Percentiles rank a stretch among this genome's conserved stretches.
Evolutionary conservation across 352 stramenopile species (phyloP).

Genomic region (Phytopythium montanum): DNA sequence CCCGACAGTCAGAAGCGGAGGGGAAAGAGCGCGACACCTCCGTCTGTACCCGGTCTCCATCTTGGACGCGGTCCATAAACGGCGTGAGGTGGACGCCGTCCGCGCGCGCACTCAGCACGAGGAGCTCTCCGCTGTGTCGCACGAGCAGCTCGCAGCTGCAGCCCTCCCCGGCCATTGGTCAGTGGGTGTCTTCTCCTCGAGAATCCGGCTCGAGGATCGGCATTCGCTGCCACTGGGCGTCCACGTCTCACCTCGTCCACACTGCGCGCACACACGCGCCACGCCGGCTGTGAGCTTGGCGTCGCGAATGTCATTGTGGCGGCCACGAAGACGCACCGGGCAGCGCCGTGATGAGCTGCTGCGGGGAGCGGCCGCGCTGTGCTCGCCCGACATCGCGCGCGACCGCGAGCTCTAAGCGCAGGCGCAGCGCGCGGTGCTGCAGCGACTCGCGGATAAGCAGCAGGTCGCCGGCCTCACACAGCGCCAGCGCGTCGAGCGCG

Average conservation of each 20-base stretch:
- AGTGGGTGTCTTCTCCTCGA: neutral
- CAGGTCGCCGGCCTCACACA: conserved; percentile 55
- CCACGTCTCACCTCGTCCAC: conserved; percentile 28
- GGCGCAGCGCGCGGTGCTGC: conserved; percentile 21
- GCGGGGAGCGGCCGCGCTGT: conserved; percentile 44
- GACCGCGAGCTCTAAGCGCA: conserved; percentile 37
- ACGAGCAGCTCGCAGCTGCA: conserved; percentile 26
- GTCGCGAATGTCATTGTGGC: neutral
- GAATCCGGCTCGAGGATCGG: neutral
- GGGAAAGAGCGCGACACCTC: neutral
- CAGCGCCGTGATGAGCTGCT: conserved; percentile 35
- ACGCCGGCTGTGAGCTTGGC: conserved; percentile 7
- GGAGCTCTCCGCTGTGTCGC: conserved; percentile 21
- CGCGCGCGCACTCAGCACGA: conserved; percentile 12
- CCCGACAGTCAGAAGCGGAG: neutral
- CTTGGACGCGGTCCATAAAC: conserved; percentile 19
- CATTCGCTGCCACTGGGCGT: too few relatives aligned
- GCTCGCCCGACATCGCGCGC: conserved; percentile 43
- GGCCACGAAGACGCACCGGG: conserved; percentile 21
- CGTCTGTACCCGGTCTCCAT: neutral
- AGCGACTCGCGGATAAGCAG: conserved; percentile 48
- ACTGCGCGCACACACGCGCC: conserved; percentile 15
- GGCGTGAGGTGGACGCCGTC: conserved; percentile 23
- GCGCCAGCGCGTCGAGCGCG: conserved; percentile 35
- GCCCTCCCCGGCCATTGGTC: neutral